Percentiles rank a stretch among this genome's conserved stretches.
phyloP scores from a whole-genome alignment of 108 stramenopile species.

The Skeletonema costatum region DNA sequence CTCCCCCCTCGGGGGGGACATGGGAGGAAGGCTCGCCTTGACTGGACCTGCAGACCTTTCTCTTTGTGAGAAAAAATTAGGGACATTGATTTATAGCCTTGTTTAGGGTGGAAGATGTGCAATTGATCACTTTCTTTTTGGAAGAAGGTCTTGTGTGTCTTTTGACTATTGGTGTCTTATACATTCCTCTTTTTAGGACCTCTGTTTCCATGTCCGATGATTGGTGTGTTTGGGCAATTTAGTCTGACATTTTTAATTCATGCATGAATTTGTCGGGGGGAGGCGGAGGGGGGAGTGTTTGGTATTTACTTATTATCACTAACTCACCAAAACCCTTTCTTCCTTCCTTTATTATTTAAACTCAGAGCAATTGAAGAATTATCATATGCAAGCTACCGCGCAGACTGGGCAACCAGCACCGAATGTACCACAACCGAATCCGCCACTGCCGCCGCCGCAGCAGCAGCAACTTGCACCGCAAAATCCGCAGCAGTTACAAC shows the following conservation, averaged over 20 bases:
- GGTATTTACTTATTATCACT: background rate
- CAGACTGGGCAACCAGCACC: background rate
- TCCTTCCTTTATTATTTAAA: background rate
- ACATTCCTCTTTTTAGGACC: slow-evolving; percentile 6
- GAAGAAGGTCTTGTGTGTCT: background rate
- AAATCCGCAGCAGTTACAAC: slow-evolving; percentile 1
- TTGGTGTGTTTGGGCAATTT: background rate
- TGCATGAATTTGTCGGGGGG: background rate
- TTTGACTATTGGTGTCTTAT: background rate
- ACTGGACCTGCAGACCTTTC: background rate
- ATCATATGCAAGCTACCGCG: background rate
- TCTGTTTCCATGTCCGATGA: slow-evolving; percentile 4
- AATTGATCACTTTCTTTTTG: background rate
- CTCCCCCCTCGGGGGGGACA: background rate
- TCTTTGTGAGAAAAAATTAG: background rate
- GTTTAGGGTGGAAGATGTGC: background rate
- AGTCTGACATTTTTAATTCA: background rate
- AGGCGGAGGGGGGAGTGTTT: background rate
- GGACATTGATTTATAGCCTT: background rate
- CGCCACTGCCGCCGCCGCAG: background rate
- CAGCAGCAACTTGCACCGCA: background rate
- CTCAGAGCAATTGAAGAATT: background rate
- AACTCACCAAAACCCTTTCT: background rate
- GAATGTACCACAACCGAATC: background rate
- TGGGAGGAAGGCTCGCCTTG: slow-evolving; percentile 2